phyloP scores from a whole-genome alignment of 192 early-diverging fungal genomes.

The Diversispora eburnea region DNA sequence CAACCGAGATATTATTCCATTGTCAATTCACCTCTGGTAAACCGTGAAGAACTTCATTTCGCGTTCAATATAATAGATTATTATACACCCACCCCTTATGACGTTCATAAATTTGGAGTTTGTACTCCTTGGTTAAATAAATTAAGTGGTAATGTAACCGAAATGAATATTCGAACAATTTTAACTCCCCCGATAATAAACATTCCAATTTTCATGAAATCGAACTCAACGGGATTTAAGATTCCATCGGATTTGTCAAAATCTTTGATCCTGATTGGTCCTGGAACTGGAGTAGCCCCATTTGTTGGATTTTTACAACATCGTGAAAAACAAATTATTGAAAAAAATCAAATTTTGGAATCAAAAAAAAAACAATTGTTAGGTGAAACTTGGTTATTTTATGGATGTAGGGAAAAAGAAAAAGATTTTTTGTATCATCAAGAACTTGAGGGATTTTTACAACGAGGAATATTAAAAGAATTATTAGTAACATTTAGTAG shows the following conservation, averaged over 20 bases:
- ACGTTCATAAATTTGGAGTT: conserved; percentile 52
- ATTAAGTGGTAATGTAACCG: conserved; percentile 46
- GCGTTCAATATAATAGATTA: conserved; percentile 89
- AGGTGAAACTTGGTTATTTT: conserved; percentile 69
- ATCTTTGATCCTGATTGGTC: conserved; percentile 83
- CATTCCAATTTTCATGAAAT: conserved; percentile 55
- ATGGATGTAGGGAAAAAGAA: conserved; percentile 70
- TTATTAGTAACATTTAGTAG: conserved; percentile 69
- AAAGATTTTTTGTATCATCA: conserved; percentile 70
- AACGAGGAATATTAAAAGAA: conserved; percentile 52
- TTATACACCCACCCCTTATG: conserved; percentile 42
- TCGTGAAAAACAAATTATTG: conserved; percentile 37
- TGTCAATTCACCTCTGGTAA: conserved; percentile 61
- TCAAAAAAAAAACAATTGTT: conserved; percentile 35
- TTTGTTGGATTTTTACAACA: conserved; percentile 88
- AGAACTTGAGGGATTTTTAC: conserved; percentile 52
- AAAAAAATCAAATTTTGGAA: conserved; percentile 2
- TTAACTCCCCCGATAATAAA: conserved; percentile 7
- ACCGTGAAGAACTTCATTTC: conserved; percentile 54
- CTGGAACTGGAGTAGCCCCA: conserved; percentile 95
- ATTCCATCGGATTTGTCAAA: conserved; percentile 56
- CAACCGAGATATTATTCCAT: conserved; percentile 89
- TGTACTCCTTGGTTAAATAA: conserved; percentile 81
- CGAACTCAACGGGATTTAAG: conserved; percentile 60
- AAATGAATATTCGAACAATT: conserved; percentile 19